Conservation (phyloP, 2,329 filamentous ascomycete species). For the Colletotrichum endophyticum region DNA sequence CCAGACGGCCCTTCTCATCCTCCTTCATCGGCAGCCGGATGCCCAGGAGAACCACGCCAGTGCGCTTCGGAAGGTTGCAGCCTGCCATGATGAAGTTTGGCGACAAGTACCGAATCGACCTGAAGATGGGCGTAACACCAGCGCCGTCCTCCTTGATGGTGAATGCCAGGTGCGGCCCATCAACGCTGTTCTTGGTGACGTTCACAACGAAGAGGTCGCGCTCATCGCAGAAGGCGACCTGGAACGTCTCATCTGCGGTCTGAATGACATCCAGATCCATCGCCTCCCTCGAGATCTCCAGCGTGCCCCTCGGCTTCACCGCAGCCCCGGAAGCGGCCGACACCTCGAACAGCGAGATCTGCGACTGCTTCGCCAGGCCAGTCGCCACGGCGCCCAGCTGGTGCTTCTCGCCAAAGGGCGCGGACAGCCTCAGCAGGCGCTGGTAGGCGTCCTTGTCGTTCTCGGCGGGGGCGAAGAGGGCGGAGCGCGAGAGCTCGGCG, state of each 20-base stretch:
- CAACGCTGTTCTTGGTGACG: constrained; percentile 43
- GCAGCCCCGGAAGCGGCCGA: constrained; percentile 53
- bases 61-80: constrained; percentile 63
- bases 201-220: constrained; percentile 74
- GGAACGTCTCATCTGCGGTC: constrained; percentile 65
- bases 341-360: constrained; percentile 82
- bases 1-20: constrained; percentile 49
- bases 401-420: constrained; percentile 41
- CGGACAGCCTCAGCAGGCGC: constrained; percentile 60
- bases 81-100: constrained; percentile 62
- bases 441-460: constrained; percentile 63
- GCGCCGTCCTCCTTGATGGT: constrained; percentile 55
- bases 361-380: constrained; percentile 74
- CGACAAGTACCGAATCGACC: constrained; percentile 64
- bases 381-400: constrained; percentile 81
- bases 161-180: constrained; percentile 59
- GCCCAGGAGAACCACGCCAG: constrained; percentile 61
- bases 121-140: constrained; percentile 55
- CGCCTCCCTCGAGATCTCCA: constrained; percentile 61
- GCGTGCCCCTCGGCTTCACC: constrained; percentile 51
- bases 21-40: constrained; percentile 52
- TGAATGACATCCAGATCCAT: constrained; percentile 75
- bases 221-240: constrained; percentile 80
- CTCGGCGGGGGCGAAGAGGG: constrained; percentile 55
- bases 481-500: constrained; percentile 54